Base-by-base conservation (phyloP, 1,284 basidiomycete species). In the Stygiomarasmius scandens region DNA sequence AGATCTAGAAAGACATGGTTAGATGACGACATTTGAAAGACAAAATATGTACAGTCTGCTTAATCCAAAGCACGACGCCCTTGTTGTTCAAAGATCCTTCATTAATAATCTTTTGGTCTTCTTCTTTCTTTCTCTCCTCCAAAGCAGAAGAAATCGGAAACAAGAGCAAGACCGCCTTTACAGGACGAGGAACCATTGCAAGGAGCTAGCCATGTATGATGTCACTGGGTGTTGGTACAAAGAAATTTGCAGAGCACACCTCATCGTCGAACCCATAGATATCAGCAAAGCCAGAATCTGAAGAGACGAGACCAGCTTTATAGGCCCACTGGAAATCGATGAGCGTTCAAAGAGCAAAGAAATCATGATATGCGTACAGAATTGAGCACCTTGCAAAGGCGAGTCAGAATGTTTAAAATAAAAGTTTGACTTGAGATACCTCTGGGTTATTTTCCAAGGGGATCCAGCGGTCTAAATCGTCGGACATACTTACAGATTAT, bases 241-340 rank as follows among this genome's bases (percentile, higher is more conserved):
- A 12, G 41, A 29, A 12, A 24, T 5, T 22, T 43, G 24, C 12
- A 9, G 10, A 44, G 57, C 74, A 34, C 55, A 88, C 88, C 66
- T 89, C 90, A 0, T 80, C 72, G 61, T 96, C 94, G 29, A 96
- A 76, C 2, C 91, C 92, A 67, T 86, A 96, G 36, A 95, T 80
- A 69, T 96, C 94, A 58, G 82, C 79, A 68, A 96, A 96, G 41
- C 81, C 75, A 8, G 84, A 80, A 22, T 81, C 74, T 3, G 78
- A 70, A 1, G 73, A 71, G 0, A 86, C 77, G 2, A 96, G 77
- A 2, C 94, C 94, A 2, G 90, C 86, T 50, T 85, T 83, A 36
- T 77, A 72, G 0, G 92, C 82, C 93, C 93, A 96, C 89, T 94
- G 64, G n/a, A 5, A 14, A 36, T 22, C 48, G 29, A 20, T 59